Evolutionary conservation across 1,139 yeast species (phyloP).

Genomic region (Zygosaccharomyces sapae): DNA sequence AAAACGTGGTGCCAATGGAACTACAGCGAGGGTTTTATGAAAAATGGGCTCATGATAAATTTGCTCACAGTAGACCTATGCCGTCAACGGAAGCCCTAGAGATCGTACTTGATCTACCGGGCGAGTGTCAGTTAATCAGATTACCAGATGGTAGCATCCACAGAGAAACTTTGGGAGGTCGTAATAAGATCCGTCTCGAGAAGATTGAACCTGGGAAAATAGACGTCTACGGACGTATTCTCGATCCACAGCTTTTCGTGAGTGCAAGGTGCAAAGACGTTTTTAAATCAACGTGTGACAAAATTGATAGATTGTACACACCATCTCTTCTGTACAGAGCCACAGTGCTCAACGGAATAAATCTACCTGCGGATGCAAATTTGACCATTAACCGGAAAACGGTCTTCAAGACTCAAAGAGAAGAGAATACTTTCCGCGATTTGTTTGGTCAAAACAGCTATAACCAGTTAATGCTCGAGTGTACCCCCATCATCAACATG

Average conservation of each 20-base stretch:
- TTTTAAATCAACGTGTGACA: conserved; percentile 6
- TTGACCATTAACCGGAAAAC: conserved; percentile 15
- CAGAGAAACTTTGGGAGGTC: conserved; percentile 19
- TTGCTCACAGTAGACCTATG: conserved; percentile 12
- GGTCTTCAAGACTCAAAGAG: conserved; percentile 9
- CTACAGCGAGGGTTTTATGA: conserved; percentile 23
- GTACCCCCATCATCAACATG: conserved; percentile 28
- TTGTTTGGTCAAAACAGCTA: conserved; percentile 23
- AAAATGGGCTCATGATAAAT: conserved; percentile 21
- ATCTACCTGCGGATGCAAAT: conserved; percentile 15
- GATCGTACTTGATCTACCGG: conserved; percentile 17
- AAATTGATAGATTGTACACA: conserved; percentile 4
- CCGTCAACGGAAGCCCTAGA: conserved; percentile 28
- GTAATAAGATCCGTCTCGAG: conserved; percentile 25
- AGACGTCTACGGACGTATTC: conserved; percentile 22
- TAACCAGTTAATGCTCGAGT: conserved; percentile 25
- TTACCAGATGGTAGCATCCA: conserved; percentile 14
- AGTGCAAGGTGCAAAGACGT: conserved; percentile 9
- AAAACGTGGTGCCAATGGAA: conserved; percentile 20
- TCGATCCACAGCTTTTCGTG: conserved; percentile 10
- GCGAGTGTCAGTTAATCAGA: conserved; percentile 12
- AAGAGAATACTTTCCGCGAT: conserved; percentile 7
- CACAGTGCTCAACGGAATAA: conserved; percentile 23
- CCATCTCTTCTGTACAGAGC: conserved; percentile 17
- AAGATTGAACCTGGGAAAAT: conserved; percentile 18